Conservation (phyloP, 805 yeast species). For the Danielia oregonensis region DNA sequence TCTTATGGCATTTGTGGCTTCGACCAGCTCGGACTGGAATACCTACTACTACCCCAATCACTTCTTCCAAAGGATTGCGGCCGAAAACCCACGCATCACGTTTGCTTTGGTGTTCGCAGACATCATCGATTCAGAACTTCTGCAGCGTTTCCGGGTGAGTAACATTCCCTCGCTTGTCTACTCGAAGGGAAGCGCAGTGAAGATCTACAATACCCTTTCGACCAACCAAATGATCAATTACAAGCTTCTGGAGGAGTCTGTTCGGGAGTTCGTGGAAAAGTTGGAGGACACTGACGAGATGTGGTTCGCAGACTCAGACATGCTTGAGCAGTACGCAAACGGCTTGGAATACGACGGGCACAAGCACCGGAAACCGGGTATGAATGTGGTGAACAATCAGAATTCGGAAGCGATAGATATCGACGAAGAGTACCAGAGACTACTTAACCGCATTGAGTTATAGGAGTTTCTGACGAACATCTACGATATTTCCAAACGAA, state of each 20-base stretch:
- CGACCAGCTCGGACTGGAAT: constrained; percentile 25
- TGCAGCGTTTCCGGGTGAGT: constrained; percentile 24
- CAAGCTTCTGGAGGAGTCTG: constrained; percentile 14
- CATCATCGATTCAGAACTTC: constrained; percentile 16
- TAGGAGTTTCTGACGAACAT: too few species aligned
- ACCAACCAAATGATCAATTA: constrained; percentile 16
- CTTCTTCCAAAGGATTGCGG: constrained; percentile 29
- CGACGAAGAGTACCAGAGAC: constrained; percentile 17
- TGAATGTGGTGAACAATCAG: constrained; percentile 8
- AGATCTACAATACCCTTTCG: constrained; percentile 21
- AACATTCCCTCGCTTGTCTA: constrained; percentile 31
- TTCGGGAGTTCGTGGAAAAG: constrained; percentile 11
- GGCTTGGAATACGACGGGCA: constrained; percentile 10
- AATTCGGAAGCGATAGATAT: constrained; percentile 8
- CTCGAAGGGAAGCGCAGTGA: constrained; percentile 21
- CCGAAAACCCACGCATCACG: constrained; percentile 7
- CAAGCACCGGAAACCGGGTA: constrained; percentile 11
- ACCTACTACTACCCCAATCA: constrained; percentile 31
- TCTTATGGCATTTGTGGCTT: constrained; percentile 11
- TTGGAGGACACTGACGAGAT: not conserved
- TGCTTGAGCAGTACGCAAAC: constrained; percentile 7
- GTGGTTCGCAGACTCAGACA: constrained; percentile 9
- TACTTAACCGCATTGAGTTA: constrained; percentile 12
- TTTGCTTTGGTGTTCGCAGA: constrained; percentile 27
- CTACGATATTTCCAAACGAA: too few species aligned